Base-by-base conservation (phyloP, 805 yeast species). In the Wickerhamiella domercqiae region DNA sequence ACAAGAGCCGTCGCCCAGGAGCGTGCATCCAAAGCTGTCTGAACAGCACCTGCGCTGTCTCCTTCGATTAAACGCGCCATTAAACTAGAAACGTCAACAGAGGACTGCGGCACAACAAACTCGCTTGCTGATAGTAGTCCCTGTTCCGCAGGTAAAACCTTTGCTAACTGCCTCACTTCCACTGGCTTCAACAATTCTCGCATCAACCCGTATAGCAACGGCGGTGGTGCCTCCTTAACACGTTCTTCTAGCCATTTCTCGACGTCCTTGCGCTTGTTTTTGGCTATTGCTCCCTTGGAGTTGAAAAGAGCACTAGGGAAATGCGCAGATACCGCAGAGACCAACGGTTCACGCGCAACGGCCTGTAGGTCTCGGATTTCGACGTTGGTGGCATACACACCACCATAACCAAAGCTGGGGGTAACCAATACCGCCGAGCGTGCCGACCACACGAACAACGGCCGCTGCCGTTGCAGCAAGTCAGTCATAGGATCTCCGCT, bases 1-100 rank as follows among this genome's bases (percentile, higher is more conserved):
- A 83, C 53, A 38, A 87, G 57, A 0, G 94, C 78, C 55, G 84
- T 63, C 0, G 87, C 74, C 78, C 81, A 86, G 46, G 81, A 80
- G 7, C 72, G 68, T 37, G 71, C 68, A 1, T 67, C 62, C 15
- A 84, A 53, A 1, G 90, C 75, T 38, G 64, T 60, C 18, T 67
- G 62, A 34, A 84, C 56, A 0, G 94, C 95, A 4, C 64, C 68
- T 11, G 69, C 71, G 18, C 74, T 69, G 39, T 75, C 66, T 1
- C 95, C 95, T 4, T 60, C 56, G 45, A 73, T 75, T 29, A 74
- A 30, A 7, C 19, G 7, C 33, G 11, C 16, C 7, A 9, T 21
- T 6, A 30, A 14, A 15, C n/a, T n/a, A 6, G 19, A 5, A 7
- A 30, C 9, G 26, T 24, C 26, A 13, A 24, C 11, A 24, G 7